phyloP scores from a whole-genome alignment of 352 stramenopile genomes.

The Plasmopara halstedii region DNA sequence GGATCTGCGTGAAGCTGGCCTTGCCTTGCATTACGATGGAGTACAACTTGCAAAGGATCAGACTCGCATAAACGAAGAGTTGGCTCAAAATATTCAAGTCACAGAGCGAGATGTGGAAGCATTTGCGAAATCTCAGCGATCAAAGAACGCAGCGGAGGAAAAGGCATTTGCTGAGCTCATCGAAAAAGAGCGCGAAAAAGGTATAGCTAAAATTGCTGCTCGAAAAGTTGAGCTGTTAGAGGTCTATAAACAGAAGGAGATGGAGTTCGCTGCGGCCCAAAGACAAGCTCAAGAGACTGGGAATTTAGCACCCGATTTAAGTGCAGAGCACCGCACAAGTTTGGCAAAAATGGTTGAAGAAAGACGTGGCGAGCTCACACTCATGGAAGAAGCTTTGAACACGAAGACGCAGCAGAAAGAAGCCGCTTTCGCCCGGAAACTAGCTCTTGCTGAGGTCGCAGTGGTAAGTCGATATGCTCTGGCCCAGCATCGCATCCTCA shows the following conservation, averaged over 20 bases:
- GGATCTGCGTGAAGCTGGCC: constrained; percentile 78
- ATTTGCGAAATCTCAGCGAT: constrained; percentile 67
- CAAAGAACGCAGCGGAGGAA: constrained; percentile 44
- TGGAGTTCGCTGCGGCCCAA: constrained; percentile 66
- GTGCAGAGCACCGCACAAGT: constrained; percentile 79
- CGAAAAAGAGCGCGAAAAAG: constrained; percentile 41
- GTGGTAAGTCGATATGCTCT: constrained; percentile 66
- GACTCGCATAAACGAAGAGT: constrained; percentile 66
- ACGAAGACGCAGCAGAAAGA: constrained; percentile 55
- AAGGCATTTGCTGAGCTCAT: constrained; percentile 61
- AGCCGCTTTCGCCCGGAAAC: constrained; percentile 71
- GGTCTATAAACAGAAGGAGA: constrained; percentile 58
- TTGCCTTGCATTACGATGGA: constrained; percentile 51
- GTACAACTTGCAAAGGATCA: constrained; percentile 50
- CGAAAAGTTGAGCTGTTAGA: constrained; percentile 77
- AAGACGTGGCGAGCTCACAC: constrained; percentile 46
- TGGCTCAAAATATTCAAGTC: constrained; percentile 62
- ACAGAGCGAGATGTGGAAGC: constrained; percentile 77
- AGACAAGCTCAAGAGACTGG: constrained; percentile 53
- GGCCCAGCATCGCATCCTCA: constrained; percentile 63
- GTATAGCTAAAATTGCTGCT: constrained; percentile 37
- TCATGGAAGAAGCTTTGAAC: constrained; percentile 28
- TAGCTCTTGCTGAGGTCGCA: constrained; percentile 58
- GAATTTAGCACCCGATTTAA: constrained; percentile 46
- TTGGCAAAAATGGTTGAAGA: constrained; percentile 78